These are phyloP conservation scores for Petunia secreta DNA, from an alignment of 257 asterid species.

Conservation along the genomic window DNA sequence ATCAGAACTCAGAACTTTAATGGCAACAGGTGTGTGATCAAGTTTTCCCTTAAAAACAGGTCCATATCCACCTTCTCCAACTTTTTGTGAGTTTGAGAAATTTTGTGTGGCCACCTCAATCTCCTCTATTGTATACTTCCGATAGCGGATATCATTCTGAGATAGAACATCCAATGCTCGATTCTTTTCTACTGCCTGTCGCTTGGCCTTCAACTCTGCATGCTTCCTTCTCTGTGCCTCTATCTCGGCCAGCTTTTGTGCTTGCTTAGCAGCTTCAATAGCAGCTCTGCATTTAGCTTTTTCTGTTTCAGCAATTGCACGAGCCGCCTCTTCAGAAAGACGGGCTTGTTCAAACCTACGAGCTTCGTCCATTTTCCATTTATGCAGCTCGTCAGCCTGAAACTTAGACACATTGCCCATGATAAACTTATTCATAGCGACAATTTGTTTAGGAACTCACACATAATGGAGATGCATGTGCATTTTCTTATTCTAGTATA, in stretches of 20 bases:
- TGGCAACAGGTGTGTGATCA: slow-evolving; percentile 84
- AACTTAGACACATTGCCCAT: background rate
- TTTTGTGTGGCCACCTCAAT: slow-evolving; percentile 60
- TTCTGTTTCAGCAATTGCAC: slow-evolving; percentile 57
- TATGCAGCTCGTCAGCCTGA: slow-evolving; percentile 58
- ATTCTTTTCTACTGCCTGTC: slow-evolving; percentile 59
- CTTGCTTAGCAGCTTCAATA: slow-evolving; percentile 74
- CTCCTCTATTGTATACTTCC: slow-evolving; percentile 70
- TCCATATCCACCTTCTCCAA: slow-evolving; percentile 94
- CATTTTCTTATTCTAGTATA: background rate
- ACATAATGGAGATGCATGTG: background rate
- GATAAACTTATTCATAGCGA: background rate
- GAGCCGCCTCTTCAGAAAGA: slow-evolving; percentile 57
- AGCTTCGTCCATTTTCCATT: slow-evolving; percentile 48
- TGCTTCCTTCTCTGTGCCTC: slow-evolving; percentile 65
- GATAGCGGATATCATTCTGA: slow-evolving; percentile 54
- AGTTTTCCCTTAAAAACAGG: slow-evolving; percentile 78
- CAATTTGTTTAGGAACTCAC: background rate
- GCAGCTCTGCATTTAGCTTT: slow-evolving; percentile 79
- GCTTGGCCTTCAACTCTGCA: slow-evolving; percentile 64
- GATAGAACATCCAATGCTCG: slow-evolving; percentile 54
- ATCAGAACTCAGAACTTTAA: slow-evolving; percentile 74
- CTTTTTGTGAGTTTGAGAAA: slow-evolving; percentile 51
- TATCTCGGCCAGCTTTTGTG: slow-evolving; percentile 69
- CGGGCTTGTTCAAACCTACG: slow-evolving; percentile 57